Evolutionary conservation across 345 rosid genomes (phyloP).

Genomic region (Lepidium sativum): DNA sequence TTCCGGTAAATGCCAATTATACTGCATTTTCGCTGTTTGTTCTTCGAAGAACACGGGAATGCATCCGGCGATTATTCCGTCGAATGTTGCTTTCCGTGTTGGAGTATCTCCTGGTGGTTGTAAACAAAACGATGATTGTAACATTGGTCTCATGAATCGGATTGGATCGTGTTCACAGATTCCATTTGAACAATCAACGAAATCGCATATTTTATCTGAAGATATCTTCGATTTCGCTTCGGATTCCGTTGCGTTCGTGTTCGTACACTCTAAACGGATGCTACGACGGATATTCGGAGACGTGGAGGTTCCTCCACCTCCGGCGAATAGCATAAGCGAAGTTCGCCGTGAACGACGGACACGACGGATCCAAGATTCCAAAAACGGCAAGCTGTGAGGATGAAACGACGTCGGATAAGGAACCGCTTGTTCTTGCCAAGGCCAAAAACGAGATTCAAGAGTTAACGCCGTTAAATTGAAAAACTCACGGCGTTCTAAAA

Average conservation of each 20-base stretch:
- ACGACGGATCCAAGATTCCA: conserved; percentile 63
- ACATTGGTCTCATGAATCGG: conserved; percentile 69
- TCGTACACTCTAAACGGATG: conserved; percentile 68
- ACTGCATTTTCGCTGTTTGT: conserved; percentile 61
- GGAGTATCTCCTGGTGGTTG: conserved; percentile 97
- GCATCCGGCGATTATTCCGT: conserved; percentile 78
- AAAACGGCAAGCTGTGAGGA: conserved; percentile 50
- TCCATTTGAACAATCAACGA: conserved; percentile 87
- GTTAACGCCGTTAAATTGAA: conserved; percentile 68
- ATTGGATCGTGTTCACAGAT: conserved; percentile 88
- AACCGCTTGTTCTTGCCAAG: conserved; percentile 91
- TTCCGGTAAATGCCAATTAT: conserved; percentile 63
- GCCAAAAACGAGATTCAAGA: conserved; percentile 60
- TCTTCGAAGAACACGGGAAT: conserved; percentile 93
- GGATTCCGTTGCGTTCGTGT: neutral
- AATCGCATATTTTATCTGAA: conserved; percentile 38
- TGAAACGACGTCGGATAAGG: conserved; percentile 94
- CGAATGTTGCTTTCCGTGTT: conserved; percentile 70
- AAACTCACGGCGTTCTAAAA: conserved; percentile 69
- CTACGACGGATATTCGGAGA: conserved; percentile 71
- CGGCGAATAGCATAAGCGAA: conserved; percentile 67
- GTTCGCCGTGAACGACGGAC: conserved; percentile 50
- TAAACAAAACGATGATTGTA: conserved; percentile 65
- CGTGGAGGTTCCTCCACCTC: conserved; percentile 65
- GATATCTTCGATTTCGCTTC: neutral